Percentiles rank a stretch among this genome's conserved stretches.
These are phyloP conservation scores for Chlorociboria aeruginascens DNA, from an alignment of 495 filamentous ascomycete species.

Conservation along the genomic window DNA sequence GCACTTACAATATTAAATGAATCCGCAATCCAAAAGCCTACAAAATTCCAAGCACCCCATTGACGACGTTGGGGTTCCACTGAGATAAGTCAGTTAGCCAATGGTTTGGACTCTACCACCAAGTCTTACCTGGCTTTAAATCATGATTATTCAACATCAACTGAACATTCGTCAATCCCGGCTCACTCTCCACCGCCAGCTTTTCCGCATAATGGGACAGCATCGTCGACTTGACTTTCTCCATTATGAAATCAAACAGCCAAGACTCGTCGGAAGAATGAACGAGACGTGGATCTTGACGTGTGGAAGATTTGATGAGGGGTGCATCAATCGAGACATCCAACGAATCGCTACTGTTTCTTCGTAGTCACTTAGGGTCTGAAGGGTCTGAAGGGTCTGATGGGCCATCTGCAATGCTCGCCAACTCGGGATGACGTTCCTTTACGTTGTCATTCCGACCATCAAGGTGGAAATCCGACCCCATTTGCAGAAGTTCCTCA, in stretches of 20 bases:
- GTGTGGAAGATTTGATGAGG: no score
- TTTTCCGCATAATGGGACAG: slow-evolving; percentile 31
- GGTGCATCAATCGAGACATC: no score
- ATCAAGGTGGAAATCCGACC: no score
- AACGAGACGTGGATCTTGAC: not conserved
- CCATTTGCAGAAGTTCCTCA: no score
- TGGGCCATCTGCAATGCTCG: no score
- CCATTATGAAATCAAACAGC: slow-evolving; percentile 18
- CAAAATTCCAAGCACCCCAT: slow-evolving; percentile 84
- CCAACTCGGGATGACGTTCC: no score
- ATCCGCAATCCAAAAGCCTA: slow-evolving; percentile 88
- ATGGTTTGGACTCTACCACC: not conserved
- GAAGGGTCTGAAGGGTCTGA: no score
- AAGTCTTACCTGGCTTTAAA: slow-evolving; percentile 57
- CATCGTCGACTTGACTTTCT: slow-evolving; percentile 16
- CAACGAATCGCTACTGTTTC: no score
- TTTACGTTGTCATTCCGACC: no score
- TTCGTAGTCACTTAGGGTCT: no score
- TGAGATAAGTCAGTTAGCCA: slow-evolving; percentile 10
- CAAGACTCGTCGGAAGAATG: slow-evolving; percentile 15
- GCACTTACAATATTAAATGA: slow-evolving; percentile 74
- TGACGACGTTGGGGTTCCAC: slow-evolving; percentile 74
- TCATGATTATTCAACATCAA: slow-evolving; percentile 88
- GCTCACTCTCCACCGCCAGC: slow-evolving; percentile 60
- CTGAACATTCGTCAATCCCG: slow-evolving; percentile 70